phyloP scores from a whole-genome alignment of 2,329 filamentous ascomycete genomes.

The Cyphellophora attinorum region DNA sequence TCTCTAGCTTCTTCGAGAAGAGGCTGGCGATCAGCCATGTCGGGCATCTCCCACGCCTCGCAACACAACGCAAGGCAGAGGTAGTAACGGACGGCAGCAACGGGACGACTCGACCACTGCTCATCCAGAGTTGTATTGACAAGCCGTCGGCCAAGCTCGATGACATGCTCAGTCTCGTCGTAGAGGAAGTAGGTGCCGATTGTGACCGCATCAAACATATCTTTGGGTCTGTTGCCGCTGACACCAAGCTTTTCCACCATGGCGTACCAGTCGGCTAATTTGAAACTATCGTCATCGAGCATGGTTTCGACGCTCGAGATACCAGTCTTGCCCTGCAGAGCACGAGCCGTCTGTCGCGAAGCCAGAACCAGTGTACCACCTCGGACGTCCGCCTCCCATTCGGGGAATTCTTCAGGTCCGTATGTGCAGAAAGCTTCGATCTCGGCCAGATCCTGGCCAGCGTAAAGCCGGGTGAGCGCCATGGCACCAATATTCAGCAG shows the following conservation, averaged over 20 bases:
- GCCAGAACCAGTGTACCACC: slow-evolving; percentile 49
- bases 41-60: slow-evolving; percentile 33
- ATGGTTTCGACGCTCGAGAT: slow-evolving; percentile 36
- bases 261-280: slow-evolving; percentile 38
- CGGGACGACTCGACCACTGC: slow-evolving; percentile 37
- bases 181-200: slow-evolving; percentile 38
- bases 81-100: slow-evolving; percentile 36
- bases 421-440: slow-evolving; percentile 49
- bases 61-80: slow-evolving; percentile 33
- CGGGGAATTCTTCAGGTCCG: slow-evolving; percentile 45
- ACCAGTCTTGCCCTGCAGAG: slow-evolving; percentile 53
- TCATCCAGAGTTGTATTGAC: slow-evolving; percentile 29
- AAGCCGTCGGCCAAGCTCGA: slow-evolving; percentile 32
- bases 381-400: slow-evolving; percentile 48
- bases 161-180: slow-evolving; percentile 35
- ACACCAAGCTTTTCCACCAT: slow-evolving; percentile 33
- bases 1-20: slow-evolving; percentile 38
- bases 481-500: slow-evolving; percentile 51
- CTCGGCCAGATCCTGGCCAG: slow-evolving; percentile 48
- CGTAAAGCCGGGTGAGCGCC: slow-evolving; percentile 46
- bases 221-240: slow-evolving; percentile 44
- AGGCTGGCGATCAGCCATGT: slow-evolving; percentile 31
- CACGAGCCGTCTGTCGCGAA: slow-evolving; percentile 45
- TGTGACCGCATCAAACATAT: slow-evolving; percentile 45
- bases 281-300: slow-evolving; percentile 46